Conservation (phyloP, 2,329 filamentous ascomycete genomes). For the Clarireedia homoeocarpa region DNA sequence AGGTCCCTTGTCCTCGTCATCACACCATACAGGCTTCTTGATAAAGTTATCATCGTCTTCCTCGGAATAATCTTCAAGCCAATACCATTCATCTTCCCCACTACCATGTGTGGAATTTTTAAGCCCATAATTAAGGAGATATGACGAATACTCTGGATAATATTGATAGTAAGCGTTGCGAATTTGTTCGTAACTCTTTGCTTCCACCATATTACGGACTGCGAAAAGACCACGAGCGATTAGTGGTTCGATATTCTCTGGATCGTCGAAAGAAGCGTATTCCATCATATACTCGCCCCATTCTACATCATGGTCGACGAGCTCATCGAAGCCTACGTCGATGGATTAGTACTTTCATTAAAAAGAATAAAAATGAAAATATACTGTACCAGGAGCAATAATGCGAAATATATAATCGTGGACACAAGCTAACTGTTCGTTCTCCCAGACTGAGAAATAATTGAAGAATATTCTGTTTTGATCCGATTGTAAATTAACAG, state of each 20-base stretch:
- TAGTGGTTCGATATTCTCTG: neutral
- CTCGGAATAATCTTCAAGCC: neutral
- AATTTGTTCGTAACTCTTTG: neutral
- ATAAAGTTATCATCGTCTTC: neutral
- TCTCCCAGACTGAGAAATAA: constrained; percentile 12
- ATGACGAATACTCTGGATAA: neutral
- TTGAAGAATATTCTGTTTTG: neutral
- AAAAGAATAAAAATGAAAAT: neutral
- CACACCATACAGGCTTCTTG: neutral
- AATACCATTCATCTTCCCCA: neutral
- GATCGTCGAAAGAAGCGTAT: neutral
- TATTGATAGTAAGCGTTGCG: neutral
- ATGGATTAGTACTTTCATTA: neutral
- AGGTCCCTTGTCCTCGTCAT: neutral
- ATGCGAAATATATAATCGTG: constrained; percentile 8
- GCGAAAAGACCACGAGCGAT: neutral
- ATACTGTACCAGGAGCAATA: neutral
- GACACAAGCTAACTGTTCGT: constrained; percentile 11
- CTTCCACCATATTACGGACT: neutral
- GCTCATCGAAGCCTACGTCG: neutral
- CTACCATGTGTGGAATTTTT: neutral
- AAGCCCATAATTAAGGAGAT: neutral
- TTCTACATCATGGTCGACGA: neutral
- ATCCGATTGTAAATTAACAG: neutral
- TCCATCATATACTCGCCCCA: neutral